Conservation (phyloP, 129 eudicot genomes). For the Tagetes erecta region DNA sequence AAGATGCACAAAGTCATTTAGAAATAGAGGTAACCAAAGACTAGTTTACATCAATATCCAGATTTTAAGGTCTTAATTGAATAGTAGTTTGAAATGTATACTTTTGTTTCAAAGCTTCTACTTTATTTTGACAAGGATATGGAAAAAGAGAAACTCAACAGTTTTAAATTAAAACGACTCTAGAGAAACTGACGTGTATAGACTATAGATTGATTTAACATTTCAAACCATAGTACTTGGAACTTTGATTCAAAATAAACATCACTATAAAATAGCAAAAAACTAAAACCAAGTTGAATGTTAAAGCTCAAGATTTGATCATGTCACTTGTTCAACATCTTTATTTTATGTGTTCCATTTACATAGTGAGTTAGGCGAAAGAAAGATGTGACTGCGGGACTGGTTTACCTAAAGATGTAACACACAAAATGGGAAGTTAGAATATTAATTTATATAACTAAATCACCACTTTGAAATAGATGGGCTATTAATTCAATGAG, state of each 20-base stretch:
- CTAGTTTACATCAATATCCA: too few relatives aligned
- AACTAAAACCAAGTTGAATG: too few relatives aligned
- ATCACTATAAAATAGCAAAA: neutral
- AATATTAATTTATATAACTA: constrained; percentile 9
- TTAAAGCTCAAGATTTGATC: neutral
- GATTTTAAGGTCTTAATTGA: constrained; percentile 17
- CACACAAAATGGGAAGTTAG: neutral
- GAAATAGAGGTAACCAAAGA: too few relatives aligned
- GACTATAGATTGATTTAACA: constrained; percentile 1
- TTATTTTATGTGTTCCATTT: constrained; percentile 8
- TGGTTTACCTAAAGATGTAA: neutral
- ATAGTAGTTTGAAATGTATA: neutral
- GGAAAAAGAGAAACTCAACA: neutral
- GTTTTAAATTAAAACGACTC: constrained; percentile 11
- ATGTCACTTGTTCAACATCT: neutral
- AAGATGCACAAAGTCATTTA: too few relatives aligned
- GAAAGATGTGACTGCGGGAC: neutral
- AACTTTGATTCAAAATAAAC: neutral
- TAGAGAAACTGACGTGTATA: neutral
- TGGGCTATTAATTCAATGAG: neutral
- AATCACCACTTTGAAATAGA: neutral
- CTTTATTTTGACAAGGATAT: constrained; percentile 18
- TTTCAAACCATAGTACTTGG: neutral
- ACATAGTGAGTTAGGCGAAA: neutral
- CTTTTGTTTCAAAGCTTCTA: neutral